Evolutionary conservation across 2,329 filamentous ascomycete genomes (phyloP), one percentile per base, ranked within the genome.

Genomic region (Pseudofabraea citricarpa): DNA sequence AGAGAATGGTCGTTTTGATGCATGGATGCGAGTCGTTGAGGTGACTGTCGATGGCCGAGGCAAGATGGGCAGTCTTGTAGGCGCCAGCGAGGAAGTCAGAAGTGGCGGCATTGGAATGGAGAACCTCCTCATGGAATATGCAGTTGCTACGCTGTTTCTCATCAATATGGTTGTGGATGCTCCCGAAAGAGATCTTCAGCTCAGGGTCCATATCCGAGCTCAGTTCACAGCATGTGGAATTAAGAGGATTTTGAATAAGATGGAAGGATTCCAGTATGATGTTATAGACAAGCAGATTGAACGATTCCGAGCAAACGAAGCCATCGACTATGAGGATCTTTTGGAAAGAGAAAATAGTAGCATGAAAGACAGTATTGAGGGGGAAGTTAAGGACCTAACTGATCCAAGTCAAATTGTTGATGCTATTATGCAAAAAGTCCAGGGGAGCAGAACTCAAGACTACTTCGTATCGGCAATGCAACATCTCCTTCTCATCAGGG

Each of bases 71-170:
- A 96, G 90, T 69, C 73, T 97, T 56, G 93, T 98, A 21, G 93
- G 93, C 52, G 93, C 93, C 23, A 96, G 90, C 59, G 93, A 97
- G 59, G 93, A 98, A 69, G 84, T 95, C 46, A 85, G 93, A 55
- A 95, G 87, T 58, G 93, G 93, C 52, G 93, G 93, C 52, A 94
- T 96, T 59, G 93, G 93, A 63, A 95, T 97, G 84, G 93, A 98
- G 75, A 97, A 97, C 66, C 73, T 96, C 58, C 77, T 98, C 42
- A 97, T 98, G 93, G 93, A 98, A 75, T 98, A 98, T 61, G 91
- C 90, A 29, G 88, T 97, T 38, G 88, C 91, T 24, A 95, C 90
- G 2, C 78, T 98, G 59, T 90, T 97, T 62, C 75, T 98, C 59
- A 81, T 97, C 73, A 98, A 97, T 69, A 95, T 94, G 85, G 79